Percentiles rank a stretch among this genome's conserved stretches.
Conservation (phyloP, 306 rosid species). For the Crataegus laevigata region DNA sequence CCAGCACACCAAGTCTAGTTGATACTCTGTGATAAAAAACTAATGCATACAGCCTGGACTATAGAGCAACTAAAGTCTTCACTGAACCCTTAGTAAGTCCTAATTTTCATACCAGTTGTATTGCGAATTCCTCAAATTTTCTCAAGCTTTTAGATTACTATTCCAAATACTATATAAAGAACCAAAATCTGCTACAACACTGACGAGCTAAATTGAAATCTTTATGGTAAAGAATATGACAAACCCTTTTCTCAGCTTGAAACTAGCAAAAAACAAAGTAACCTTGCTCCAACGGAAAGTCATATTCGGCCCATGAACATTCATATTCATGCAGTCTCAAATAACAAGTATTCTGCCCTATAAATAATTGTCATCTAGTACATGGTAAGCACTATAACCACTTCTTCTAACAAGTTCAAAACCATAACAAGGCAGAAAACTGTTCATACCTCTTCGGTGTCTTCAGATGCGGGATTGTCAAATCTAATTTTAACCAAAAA, state of each 20-base stretch:
- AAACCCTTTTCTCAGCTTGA: too few relatives aligned
- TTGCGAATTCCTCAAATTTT: neutral
- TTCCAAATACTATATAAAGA: neutral
- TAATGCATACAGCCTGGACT: neutral
- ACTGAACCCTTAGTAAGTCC: too few relatives aligned
- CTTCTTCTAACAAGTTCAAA: neutral
- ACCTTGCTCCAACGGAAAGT: neutral
- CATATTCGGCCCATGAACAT: neutral
- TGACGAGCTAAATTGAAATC: neutral
- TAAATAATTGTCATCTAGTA: neutral
- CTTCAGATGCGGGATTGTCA: constrained; percentile 73
- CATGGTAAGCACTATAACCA: neutral
- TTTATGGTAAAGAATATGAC: too few relatives aligned
- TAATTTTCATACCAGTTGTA: too few relatives aligned
- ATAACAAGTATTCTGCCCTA: neutral
- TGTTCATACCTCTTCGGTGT: constrained; percentile 74
- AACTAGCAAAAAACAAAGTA: too few relatives aligned
- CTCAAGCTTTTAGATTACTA: neutral
- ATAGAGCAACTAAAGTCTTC: neutral
- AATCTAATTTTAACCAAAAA: constrained; percentile 41
- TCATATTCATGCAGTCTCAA: neutral
- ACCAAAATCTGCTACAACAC: neutral
- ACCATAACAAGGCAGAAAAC: constrained; percentile 5
- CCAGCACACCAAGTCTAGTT: neutral
- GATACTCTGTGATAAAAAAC: neutral